Evolutionary conservation across 1,284 basidiomycete genomes (phyloP).

Genomic region (Marasmius sp.): DNA sequence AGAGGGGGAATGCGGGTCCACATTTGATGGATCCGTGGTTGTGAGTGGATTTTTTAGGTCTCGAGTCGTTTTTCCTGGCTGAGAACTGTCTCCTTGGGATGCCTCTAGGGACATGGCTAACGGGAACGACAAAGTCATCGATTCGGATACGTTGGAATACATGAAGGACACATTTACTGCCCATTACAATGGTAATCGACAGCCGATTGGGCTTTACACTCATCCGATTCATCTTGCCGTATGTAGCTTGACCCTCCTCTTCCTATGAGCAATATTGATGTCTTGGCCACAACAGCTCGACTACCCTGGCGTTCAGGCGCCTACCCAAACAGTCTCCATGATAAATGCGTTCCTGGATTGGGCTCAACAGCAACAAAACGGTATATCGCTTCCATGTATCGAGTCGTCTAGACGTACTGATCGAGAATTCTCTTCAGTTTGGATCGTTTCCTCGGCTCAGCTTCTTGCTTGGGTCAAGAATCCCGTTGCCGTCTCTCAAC

Average conservation of each 20-base stretch:
- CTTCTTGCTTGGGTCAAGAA: conserved; percentile 75
- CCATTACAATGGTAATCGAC: conserved; percentile 73
- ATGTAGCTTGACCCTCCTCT: conserved; percentile 18
- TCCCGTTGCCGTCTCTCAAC: conserved; percentile 63
- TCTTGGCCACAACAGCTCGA: conserved; percentile 33
- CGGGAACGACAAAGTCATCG: conserved; percentile 47
- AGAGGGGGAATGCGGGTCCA: conserved; percentile 50
- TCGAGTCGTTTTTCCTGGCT: not conserved
- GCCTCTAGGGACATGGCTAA: conserved; percentile 51
- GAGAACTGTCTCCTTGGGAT: not conserved
- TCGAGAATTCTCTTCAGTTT: conserved; percentile 41
- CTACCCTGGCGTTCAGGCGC: conserved; percentile 55
- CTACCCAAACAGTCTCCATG: conserved; percentile 62
- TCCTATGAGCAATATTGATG: not conserved
- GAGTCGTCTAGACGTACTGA: conserved; percentile 1
- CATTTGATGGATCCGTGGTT: conserved; percentile 87
- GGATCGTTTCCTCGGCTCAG: conserved; percentile 78
- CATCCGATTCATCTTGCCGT: conserved; percentile 81
- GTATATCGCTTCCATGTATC: conserved; percentile 28
- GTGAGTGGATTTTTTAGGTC: conserved; percentile 38
- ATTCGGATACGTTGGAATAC: conserved; percentile 66
- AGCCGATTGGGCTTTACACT: conserved; percentile 81
- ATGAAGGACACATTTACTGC: conserved; percentile 76
- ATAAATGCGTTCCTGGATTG: conserved; percentile 82
- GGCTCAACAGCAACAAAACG: conserved; percentile 73